A percentile compares a stretch with the other conserved stretches of the same genome.
Conservation (phyloP, 2,329 filamentous ascomycete genomes). For the Calonectria montana region DNA sequence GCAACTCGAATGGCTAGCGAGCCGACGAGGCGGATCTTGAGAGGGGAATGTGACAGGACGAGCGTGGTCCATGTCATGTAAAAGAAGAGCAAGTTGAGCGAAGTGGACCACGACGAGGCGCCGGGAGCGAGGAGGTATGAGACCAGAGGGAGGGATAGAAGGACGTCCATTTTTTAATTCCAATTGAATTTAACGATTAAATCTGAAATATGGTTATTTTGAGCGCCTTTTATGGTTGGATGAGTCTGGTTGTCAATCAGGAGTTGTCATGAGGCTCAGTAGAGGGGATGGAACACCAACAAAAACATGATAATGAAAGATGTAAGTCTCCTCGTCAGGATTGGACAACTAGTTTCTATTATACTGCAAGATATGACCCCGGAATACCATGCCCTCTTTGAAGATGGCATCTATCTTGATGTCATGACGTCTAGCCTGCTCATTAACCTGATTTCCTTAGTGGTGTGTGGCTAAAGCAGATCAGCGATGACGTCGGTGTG, state of each 20-base stretch:
- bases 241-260: neutral
- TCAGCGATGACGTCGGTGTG: neutral
- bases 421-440: conserved; percentile 15
- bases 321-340: neutral
- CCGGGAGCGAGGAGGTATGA: conserved; percentile 74
- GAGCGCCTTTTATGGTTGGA: conserved; percentile 3
- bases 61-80: conserved; percentile 91
- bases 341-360: neutral
- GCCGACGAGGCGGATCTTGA: conserved; percentile 80
- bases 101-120: conserved; percentile 78
- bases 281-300: neutral
- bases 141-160: conserved; percentile 78
- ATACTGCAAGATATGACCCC: neutral
- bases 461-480: neutral
- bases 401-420: neutral
- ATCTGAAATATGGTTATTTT: neutral
- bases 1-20: conserved; percentile 74
- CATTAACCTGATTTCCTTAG: neutral
- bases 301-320: neutral
- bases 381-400: neutral
- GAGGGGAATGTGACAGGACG: conserved; percentile 78
- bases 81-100: conserved; percentile 87
- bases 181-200: neutral
- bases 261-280: neutral
- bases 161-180: conserved; percentile 62